Evolutionary conservation across 139 green algal genomes (phyloP), one percentile per base, ranked within the genome.

Genomic region (Spirogloea muscicola): DNA sequence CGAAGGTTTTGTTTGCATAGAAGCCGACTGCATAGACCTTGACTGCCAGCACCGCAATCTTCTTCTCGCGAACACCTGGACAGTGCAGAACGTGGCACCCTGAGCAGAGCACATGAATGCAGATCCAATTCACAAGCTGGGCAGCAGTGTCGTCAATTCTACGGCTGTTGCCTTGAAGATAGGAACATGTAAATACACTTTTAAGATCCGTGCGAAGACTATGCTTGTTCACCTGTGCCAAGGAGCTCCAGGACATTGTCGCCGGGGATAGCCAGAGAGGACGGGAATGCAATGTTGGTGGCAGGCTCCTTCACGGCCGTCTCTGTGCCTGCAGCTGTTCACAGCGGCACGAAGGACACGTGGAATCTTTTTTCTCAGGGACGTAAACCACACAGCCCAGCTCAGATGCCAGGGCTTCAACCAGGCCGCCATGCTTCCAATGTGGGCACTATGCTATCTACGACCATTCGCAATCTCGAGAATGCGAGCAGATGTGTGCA

Each of bases 1-100:
- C n/a, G 21, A 74, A 74, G 27, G 37, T 33, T 33, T 65, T 68
- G 40, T 71, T 6, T 10, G 51, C 27, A 7, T 74, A 74, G 5
- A 74, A 74, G 29, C 9, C 64, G 5, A 74, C 64, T 29, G 64
- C 64, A 65, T 74, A 74, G 13, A 74, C 64, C 69, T 74, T 74
- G 21, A 74, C 64, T 31, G 38, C 42, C 13, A 74, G 25, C 10
- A 74, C 5, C 3, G 51, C 10, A 61, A 74, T 74, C 64, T 74
- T 74, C 64, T 74, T 74, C 49, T 73, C 64, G 5, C 64, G 25
- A 31, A 74, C 64, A 31, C 64, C 64, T 68, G 52, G 31, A 62
- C 46, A 55, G 46, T 21, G 21, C 46, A 21, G 46, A 21, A 55
- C 21, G 39, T 38, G 39, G 10, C 18, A 33, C 18, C 43, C 9